Base-by-base conservation (phyloP, 441 rosid species). In the Erysimum cheiri region DNA sequence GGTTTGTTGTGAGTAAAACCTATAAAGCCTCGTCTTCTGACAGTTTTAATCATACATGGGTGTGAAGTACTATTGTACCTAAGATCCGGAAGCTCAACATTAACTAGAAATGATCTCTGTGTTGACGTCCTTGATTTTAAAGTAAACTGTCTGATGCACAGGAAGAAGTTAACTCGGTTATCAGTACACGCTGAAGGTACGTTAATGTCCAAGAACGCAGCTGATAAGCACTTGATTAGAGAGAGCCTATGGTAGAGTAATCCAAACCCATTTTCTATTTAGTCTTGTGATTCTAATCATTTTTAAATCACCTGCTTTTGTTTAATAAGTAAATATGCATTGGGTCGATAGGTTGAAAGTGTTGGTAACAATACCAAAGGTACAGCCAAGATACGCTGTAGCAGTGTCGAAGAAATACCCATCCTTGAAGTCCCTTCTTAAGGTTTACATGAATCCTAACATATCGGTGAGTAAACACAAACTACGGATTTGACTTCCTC, bases 371-470 rank as follows among this genome's bases (percentile, higher is more conserved):
- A 89, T 95, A 44, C 98, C 99, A 53, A 95, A 92, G 85, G 97
- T 95, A 69, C 99, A 91, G 77, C 96, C 99, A 61, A 84, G 93
- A 70, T 85, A 82, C 77, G 96, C 96, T 7, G 32, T 89, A 69
- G 91, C 99, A 44, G 86, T 92, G 74, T 81, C 85, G 91, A 91
- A 85, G 80, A 85, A 84, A 83, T 92, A 95, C 71, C 97, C 98
- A 17, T 85, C 98, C 39, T 87, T 92, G 97, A 92, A 84, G 82
- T 88, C 99, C 37, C 96, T 95, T 71, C 78, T 95, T 82, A 82
- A 72, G 10, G 85, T 81, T 60, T 95, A 95, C 77, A 88, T 89
- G 96, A 92, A 90, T 74, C 89, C 96, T 19, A 79, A 48, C 77
- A 89, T 69, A 83, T 77, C 98, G 17, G 97, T 95, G 71, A 82